Conservation (phyloP, 2,329 filamentous ascomycete species). For the Cladophialophora psammophila region DNA sequence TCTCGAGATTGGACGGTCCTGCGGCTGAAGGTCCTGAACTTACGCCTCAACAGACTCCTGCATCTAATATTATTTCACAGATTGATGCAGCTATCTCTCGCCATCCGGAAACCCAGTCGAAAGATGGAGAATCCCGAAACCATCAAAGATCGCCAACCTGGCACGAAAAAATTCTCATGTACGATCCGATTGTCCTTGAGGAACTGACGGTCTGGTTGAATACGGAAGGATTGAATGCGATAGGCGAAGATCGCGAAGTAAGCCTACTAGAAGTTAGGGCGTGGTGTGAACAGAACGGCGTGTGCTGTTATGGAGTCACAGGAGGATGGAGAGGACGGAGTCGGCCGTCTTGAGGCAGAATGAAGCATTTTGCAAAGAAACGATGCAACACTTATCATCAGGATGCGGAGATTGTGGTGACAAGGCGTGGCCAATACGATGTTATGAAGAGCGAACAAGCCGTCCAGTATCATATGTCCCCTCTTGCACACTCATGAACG, state of each 20-base stretch:
- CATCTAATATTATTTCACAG: slow-evolving; percentile 26
- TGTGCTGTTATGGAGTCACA: slow-evolving; percentile 78
- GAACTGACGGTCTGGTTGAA: slow-evolving; percentile 87
- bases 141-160: slow-evolving; percentile 66
- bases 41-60: slow-evolving; percentile 22
- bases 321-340: slow-evolving; percentile 38
- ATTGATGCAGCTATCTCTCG: slow-evolving; percentile 34
- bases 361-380: background rate
- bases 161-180: slow-evolving; percentile 93
- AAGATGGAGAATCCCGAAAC: slow-evolving; percentile 44
- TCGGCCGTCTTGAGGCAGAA: background rate
- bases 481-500: background rate
- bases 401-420: background rate
- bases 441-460: background rate
- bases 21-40: slow-evolving; percentile 10
- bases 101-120: slow-evolving; percentile 1
- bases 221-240: slow-evolving; percentile 67
- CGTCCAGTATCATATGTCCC: background rate
- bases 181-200: slow-evolving; percentile 88
- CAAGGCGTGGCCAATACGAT: background rate
- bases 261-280: slow-evolving; percentile 73
- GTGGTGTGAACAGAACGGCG: slow-evolving; percentile 87
- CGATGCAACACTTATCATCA: no score
- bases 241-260: slow-evolving; percentile 72
- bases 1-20: background rate